Percentiles rank a stretch among this genome's conserved stretches.
These are phyloP conservation scores for Geotrichum cucujoidarum DNA, from an alignment of 1,139 yeast genomes.

Conservation along the genomic window DNA sequence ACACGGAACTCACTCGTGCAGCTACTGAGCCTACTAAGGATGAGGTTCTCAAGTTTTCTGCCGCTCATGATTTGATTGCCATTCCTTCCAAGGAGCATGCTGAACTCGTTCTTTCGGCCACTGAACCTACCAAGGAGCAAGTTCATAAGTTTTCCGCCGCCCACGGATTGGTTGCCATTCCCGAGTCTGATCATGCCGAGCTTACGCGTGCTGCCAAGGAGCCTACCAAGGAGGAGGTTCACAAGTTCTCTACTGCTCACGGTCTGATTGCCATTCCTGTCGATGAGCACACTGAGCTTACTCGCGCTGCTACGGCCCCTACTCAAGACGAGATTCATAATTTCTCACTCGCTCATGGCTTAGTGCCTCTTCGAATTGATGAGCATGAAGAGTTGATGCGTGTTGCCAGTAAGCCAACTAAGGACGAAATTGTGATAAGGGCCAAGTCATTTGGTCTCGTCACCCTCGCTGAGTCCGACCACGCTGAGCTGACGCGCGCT, in stretches of 20 bases:
- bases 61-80: slow-evolving; percentile 29
- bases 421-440: slow-evolving; percentile 29
- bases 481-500: slow-evolving; percentile 17
- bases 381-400: slow-evolving; percentile 28
- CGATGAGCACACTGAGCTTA: slow-evolving; percentile 27
- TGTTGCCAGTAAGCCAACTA: slow-evolving; percentile 24
- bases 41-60: slow-evolving; percentile 34
- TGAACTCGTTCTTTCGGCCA: slow-evolving; percentile 20
- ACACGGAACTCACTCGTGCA: slow-evolving; percentile 22
- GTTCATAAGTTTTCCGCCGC: slow-evolving; percentile 19
- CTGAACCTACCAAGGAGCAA: slow-evolving; percentile 20
- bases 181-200: slow-evolving; percentile 19
- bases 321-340: slow-evolving; percentile 23
- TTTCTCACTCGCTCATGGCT: slow-evolving; percentile 31
- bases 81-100: slow-evolving; percentile 26
- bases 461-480: slow-evolving; percentile 25
- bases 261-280: slow-evolving; percentile 43
- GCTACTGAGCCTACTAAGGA: slow-evolving; percentile 23
- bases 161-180: slow-evolving; percentile 26
- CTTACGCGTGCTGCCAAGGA: slow-evolving; percentile 25
- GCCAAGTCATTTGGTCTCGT: slow-evolving; percentile 33
- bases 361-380: slow-evolving; percentile 39
- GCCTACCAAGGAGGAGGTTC: slow-evolving; percentile 31
- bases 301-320: slow-evolving; percentile 24
- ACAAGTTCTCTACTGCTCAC: slow-evolving; percentile 8